phyloP scores from a whole-genome alignment of 306 rosid species.

The Prinsepia uniflora region DNA sequence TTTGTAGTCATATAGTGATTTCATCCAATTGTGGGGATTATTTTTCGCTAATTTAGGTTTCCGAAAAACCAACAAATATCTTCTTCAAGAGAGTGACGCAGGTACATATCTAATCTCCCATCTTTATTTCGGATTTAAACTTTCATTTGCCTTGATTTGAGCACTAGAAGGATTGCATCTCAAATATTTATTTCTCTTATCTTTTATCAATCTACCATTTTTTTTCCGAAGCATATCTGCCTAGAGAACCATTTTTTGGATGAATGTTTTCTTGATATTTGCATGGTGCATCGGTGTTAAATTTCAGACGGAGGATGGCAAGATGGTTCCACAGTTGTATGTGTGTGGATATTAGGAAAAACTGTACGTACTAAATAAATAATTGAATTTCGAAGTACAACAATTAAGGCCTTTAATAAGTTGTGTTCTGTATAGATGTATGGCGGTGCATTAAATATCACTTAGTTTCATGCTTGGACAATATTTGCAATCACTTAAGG shows the following conservation, averaged over 20 bases:
- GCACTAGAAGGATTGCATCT: background rate
- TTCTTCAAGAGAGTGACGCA: constrained; percentile 67
- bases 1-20: background rate
- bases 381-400: background rate
- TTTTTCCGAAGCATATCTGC: background rate
- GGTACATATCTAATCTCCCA: constrained; percentile 33
- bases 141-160: background rate
- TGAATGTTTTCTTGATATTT: constrained; percentile 12
- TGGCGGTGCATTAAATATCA: background rate
- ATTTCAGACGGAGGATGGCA: constrained; percentile 75
- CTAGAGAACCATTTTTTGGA: background rate
- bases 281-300: constrained; percentile 15
- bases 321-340: constrained; percentile 91
- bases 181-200: background rate
- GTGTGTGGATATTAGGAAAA: constrained; percentile 79
- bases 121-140: background rate
- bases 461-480: background rate
- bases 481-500: background rate
- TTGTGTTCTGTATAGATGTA: background rate
- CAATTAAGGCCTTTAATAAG: background rate
- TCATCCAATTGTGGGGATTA: constrained; percentile 2
- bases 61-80: constrained; percentile 68
- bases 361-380: constrained; percentile 44
- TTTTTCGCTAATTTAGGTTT: constrained; percentile 48
- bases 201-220: background rate